Base-by-base conservation (phyloP, 148 eudicot species). In the Vaccinium myrtillus region DNA sequence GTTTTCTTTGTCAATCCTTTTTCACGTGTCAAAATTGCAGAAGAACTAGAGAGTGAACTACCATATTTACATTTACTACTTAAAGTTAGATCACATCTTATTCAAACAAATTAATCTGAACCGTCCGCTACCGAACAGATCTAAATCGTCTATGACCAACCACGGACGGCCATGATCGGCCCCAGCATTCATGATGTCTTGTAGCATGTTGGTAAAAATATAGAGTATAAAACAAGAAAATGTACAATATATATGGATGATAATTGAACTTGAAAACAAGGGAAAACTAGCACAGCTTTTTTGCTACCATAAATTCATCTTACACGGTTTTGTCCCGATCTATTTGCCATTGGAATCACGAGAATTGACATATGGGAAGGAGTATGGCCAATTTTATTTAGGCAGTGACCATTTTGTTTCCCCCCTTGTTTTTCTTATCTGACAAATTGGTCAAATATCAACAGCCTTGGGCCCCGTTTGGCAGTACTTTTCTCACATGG, bases 321-420 rank as follows among this genome's bases (percentile, higher is more conserved):
- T 49, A 5, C 55, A 32, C 23, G 32, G 12, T 80, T 80, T 80
- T 80, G 82, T 59, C 71, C 32, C 51, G 82, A 80, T 71, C 53
- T 21, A 30, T 80, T 80, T 80, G 82, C 82, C 73, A 0, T 25
- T 59, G 54, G 71, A 59, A 80, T 80, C 82, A 2, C 11, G 54
- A 80, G 15, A 80, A 80, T 43, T 80, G 51, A 80, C 82, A 21
- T 51, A n/a, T 80, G 73, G 73, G 73, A 9, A 39, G 69, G 3
- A 5, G 46, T 25, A 36, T 50, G 81, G 61, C 25, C 48, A 9
- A 59, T 12, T 13, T 79, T 9, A 10, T 12, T 8, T 8, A 39
- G 32, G 19, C 49, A 56, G 82, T 8, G 70, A 53, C 59, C 56
- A 21, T 27, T 48, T 49, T 76, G 30, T 46, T 8, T 46, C 50